Conservation (phyloP, 805 yeast species). For the Metschnikowia orientalis region DNA sequence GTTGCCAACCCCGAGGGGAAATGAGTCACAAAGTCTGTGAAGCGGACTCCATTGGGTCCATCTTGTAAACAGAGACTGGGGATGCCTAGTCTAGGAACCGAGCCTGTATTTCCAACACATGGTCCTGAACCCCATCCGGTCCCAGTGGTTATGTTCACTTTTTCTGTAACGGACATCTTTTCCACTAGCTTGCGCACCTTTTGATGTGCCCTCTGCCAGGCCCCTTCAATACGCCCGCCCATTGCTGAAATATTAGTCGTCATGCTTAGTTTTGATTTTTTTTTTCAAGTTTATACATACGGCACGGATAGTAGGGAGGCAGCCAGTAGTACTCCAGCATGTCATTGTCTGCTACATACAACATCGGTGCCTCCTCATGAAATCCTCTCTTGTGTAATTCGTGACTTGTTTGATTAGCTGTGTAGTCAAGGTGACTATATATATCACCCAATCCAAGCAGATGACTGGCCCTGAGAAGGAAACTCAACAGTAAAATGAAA, state of each 20-base stretch:
- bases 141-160: constrained; percentile 60
- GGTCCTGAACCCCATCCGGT: constrained; percentile 63
- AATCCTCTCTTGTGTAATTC: constrained; percentile 19
- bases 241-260: no score
- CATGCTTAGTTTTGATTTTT: constrained; percentile 8
- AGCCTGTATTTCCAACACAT: constrained; percentile 58
- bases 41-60: constrained; percentile 58
- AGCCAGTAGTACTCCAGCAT: constrained; percentile 25
- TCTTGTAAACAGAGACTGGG: constrained; percentile 57
- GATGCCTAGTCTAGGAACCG: constrained; percentile 50
- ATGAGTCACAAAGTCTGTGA: constrained; percentile 51
- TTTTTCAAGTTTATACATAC: constrained; percentile 22
- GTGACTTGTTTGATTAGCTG: constrained; percentile 10
- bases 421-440: constrained; percentile 7
- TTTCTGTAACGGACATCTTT: constrained; percentile 54
- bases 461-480: no score
- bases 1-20: constrained; percentile 59
- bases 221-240: constrained; percentile 46
- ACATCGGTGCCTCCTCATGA: constrained; percentile 32
- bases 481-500: background rate
- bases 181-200: constrained; percentile 53
- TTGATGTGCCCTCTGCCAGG: constrained; percentile 56
- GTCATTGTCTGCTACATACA: constrained; percentile 26
- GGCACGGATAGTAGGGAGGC: constrained; percentile 34
- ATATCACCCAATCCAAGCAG: constrained; percentile 15